Evolutionary conservation across 2,329 filamentous ascomycete species (phyloP), one percentile per base, ranked within the genome.

Genomic region (Fusarium chlamydosporum): DNA sequence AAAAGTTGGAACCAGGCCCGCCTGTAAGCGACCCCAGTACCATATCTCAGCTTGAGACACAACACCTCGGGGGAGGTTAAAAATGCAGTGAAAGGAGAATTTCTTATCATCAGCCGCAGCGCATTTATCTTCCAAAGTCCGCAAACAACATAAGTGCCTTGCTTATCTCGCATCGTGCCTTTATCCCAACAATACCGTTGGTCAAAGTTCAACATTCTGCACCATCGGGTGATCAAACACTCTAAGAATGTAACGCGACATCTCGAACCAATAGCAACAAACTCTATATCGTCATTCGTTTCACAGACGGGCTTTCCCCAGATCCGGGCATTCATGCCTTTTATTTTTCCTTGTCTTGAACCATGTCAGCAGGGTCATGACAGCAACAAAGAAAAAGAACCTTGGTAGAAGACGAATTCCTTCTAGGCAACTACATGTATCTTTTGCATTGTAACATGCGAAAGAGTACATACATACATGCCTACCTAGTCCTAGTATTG

Each of bases 361-460:
- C 46, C 56, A 53, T 47, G 62, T 51, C 35, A 29, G 16, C 41
- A 47, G 61, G 65, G 63, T 61, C 56, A 31, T 63, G 37, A 38
- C 55, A 48, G 54, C 10, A 47, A 27, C 54, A 59, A 51, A 31
- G 59, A 65, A 68, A 57, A 41, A 38, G 65, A 69, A 69, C 46
- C 61, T 43, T 57, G 63, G 71, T 72, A 65, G 56, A 63, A 52
- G 23, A 11, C 15, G 8, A 31, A 31, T n/a, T 33, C 26, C 41
- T 46, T 59, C 64, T 45, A 68, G 64, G 65, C 58, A 65, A 27
- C 50, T 48, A 34, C 4, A 64, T 38, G 67, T 70, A 69, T 26
- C 41, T 38, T 16, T 7, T 31, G 7, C 15, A 38, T 31, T 33
- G 9, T 40, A 40, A n/a, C 16, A 4, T 12, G n/a, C 4, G 15